phyloP scores from a whole-genome alignment of 148 eudicot genomes.

The Selenicereus undatus region DNA sequence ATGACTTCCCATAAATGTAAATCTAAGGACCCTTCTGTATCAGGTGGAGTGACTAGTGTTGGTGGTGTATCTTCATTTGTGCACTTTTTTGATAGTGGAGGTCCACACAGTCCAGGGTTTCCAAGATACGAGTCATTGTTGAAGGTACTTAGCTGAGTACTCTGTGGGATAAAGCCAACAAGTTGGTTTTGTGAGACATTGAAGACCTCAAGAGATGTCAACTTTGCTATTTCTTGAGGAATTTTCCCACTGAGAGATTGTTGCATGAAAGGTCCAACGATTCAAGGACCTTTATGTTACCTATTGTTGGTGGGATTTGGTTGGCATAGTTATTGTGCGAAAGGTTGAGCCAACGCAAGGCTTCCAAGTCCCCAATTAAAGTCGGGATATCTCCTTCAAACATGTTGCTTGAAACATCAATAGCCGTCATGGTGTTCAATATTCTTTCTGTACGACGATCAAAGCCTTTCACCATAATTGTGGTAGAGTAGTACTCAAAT shows the following conservation, averaged over 20 bases:
- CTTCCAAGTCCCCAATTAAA: slow-evolving; percentile 15
- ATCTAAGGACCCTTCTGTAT: background rate
- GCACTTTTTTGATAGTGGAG: slow-evolving; percentile 22
- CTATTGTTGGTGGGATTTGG: slow-evolving; percentile 21
- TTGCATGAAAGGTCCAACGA: slow-evolving; percentile 30
- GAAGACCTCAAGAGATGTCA: slow-evolving; percentile 18
- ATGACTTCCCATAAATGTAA: background rate
- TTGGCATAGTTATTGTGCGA: slow-evolving; percentile 25
- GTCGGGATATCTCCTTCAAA: slow-evolving; percentile 30
- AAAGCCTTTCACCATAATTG: background rate
- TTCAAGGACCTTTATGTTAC: slow-evolving; percentile 16
- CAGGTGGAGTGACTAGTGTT: too few relatives aligned
- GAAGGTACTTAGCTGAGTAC: slow-evolving; percentile 27
- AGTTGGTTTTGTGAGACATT: slow-evolving; percentile 30
- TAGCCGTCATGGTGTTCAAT: slow-evolving; percentile 5
- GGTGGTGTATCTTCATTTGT: too few relatives aligned
- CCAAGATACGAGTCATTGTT: slow-evolving; percentile 20
- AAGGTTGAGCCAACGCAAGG: slow-evolving; percentile 19
- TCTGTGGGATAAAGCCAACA: slow-evolving; percentile 23
- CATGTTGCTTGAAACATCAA: slow-evolving; percentile 28
- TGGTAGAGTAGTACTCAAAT: background rate
- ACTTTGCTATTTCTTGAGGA: slow-evolving; percentile 15
- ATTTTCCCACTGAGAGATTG: background rate
- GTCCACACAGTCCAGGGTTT: slow-evolving; percentile 31
- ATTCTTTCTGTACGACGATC: background rate